Evolutionary conservation across 2,329 filamentous ascomycete species (phyloP), one percentile per base, ranked within the genome.

Genomic region (Calcarisporium arbuscula): DNA sequence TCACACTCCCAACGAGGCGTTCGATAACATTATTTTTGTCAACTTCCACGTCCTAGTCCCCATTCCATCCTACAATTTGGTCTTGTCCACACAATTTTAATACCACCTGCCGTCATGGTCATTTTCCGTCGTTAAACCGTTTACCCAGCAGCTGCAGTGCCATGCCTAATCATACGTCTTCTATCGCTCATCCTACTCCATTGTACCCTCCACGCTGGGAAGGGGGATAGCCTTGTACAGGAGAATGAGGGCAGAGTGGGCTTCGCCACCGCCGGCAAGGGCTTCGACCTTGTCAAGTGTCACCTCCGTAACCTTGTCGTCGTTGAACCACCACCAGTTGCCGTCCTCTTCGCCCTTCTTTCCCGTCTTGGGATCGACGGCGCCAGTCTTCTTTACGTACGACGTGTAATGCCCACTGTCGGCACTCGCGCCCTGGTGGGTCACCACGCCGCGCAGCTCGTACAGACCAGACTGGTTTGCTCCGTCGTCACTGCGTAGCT

Each of bases 321-420:
- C 92, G 60, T 98, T 96, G 73, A 98, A 98, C 90, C 92, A 98
- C 90, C 92, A 98, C 92, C 92, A 98, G 52, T 88, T 95, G 48
- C 85, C 88, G 54, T 94, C 87, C 54, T 94, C 87, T 52, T 84
- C 79, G 35, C 76, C 78, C 51, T 77, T 70, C 67, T 87, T 85
- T 46, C 85, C 87, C 15, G 82, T 85, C 52, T 80, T 77, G 12
- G 81, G 71, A 48, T 94, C 84, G 38, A 86, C 64, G 8, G 69
- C 64, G 0, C 76, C 81, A 41, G 82, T 72, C 73, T 98, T 95
- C 74, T 96, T 98, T 48, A 98, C 85, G 57, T 95, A 98, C 0
- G 89, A 82, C 5, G 94, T 98, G 69, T 98, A 98, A 63, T 98
- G 92, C 7, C 92, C 92, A 51, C 90, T 95, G 62, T 98, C 92